A percentile compares a stretch with the other conserved stretches of the same genome.
Conservation (phyloP, 495 filamentous ascomycete genomes). For the Alectoria sarmentosa region DNA sequence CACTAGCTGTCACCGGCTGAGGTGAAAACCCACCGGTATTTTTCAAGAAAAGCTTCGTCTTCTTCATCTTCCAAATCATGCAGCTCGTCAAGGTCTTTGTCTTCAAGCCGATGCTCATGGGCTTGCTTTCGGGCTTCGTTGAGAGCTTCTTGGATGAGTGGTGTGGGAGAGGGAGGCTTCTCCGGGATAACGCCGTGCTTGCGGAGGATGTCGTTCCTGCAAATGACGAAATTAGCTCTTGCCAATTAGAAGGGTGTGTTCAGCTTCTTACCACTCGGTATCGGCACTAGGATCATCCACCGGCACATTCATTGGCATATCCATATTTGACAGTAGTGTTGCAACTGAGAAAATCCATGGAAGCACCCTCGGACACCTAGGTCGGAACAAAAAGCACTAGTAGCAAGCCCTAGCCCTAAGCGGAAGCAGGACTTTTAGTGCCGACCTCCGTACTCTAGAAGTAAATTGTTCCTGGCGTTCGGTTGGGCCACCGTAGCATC, state of each 20-base stretch:
- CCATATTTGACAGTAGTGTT: conserved; percentile 43
- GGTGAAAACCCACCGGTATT: conserved; percentile 54
- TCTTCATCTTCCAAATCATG: conserved; percentile 91
- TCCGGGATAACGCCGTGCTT: conserved; percentile 94
- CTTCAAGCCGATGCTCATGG: conserved; percentile 84
- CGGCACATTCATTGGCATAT: conserved; percentile 71
- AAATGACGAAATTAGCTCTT: not conserved
- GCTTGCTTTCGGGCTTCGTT: conserved; percentile 69
- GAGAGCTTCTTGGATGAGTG: conserved; percentile 93
- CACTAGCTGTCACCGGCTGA: not conserved
- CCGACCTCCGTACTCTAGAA: too few species aligned
- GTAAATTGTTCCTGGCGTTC: not conserved
- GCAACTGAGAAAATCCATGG: not conserved
- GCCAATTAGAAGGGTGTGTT: not conserved
- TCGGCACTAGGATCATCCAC: conserved; percentile 94
- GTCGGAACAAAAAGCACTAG: too few species aligned
- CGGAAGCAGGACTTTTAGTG: too few species aligned
- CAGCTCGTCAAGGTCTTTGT: conserved; percentile 88
- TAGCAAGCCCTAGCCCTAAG: too few species aligned
- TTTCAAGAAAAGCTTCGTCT: conserved; percentile 83
- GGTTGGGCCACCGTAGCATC: not conserved
- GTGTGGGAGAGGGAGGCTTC: conserved; percentile 88
- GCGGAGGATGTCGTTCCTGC: conserved; percentile 96
- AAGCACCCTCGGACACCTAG: not conserved
- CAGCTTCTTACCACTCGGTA: conserved; percentile 75